These are phyloP conservation scores for Wallacemonas collosoma DNA, from an alignment of 208 protist genomes.

Conservation along the genomic window DNA sequence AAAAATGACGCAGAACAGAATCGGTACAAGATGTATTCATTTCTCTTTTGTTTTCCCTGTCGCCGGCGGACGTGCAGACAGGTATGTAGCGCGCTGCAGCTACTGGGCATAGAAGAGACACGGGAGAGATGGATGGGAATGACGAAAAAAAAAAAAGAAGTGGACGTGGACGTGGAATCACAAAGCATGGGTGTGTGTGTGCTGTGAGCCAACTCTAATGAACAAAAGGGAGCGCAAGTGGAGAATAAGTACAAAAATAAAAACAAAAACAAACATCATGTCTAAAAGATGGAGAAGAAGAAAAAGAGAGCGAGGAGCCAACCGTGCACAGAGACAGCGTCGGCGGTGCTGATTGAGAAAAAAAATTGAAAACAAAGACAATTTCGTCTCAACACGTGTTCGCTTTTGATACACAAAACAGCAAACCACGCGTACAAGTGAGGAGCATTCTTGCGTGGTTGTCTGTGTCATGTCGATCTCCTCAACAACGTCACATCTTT, in stretches of 20 bases:
- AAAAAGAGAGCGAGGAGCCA: constrained; percentile 3
- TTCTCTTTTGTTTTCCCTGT: no score
- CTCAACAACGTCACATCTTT: no score
- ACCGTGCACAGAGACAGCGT: background rate
- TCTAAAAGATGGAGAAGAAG: constrained; percentile 13
- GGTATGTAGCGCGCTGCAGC: no score
- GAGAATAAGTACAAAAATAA: background rate
- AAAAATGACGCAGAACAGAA: no score
- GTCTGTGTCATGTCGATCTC: no score
- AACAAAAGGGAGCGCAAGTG: background rate
- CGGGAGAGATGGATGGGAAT: background rate
- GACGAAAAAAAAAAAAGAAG: background rate
- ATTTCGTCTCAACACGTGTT: no score
- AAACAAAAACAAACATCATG: constrained; percentile 17
- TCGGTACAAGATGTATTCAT: no score
- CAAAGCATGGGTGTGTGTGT: constrained; percentile 10
- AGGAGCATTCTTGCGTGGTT: no score
- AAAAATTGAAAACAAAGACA: background rate
- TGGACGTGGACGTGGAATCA: background rate
- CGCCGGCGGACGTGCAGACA: no score
- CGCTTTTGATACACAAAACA: no score
- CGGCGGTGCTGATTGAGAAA: constrained; percentile 16
- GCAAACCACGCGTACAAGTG: no score
- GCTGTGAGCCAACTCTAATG: constrained; percentile 2
- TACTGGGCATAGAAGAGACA: no score